These are phyloP conservation scores for Triticum dicoccoides DNA, from an alignment of 176 grass and related monocot species.

Conservation along the genomic window DNA sequence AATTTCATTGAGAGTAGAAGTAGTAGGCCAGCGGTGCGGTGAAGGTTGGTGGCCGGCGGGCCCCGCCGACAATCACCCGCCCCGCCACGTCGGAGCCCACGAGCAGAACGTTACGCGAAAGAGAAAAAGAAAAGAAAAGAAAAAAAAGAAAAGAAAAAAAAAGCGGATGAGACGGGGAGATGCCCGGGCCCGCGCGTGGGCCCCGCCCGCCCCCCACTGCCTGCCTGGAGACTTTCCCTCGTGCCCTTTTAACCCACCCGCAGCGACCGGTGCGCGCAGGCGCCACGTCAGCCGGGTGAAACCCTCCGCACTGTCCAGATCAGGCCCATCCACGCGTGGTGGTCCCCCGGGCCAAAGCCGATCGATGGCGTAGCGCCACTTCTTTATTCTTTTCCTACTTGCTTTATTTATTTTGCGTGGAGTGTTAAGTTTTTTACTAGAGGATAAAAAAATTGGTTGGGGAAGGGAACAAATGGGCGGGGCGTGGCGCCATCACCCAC, in stretches of 20 bases:
- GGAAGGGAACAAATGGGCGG: not conserved
- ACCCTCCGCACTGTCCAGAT: constrained; percentile 37
- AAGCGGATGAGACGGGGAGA: not conserved
- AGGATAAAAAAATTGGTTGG: too few relatives aligned
- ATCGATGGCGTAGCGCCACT: not conserved
- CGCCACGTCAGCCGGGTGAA: constrained; percentile 49
- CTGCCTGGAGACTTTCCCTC: constrained; percentile 40
- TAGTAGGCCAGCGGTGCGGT: constrained; percentile 41
- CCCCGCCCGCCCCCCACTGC: constrained; percentile 13
- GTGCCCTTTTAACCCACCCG: constrained; percentile 41
- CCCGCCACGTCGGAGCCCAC: constrained; percentile 60
- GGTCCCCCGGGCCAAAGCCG: constrained; percentile 25
- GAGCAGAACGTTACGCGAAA: constrained; percentile 22
- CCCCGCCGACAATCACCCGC: constrained; percentile 20
- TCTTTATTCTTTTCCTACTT: too few relatives aligned
- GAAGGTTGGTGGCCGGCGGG: constrained; percentile 60
- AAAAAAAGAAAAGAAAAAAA: constrained; percentile 21
- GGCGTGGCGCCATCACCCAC: not conserved
- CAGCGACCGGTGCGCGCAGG: constrained; percentile 22
- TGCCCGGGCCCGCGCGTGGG: not conserved
- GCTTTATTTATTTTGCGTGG: too few relatives aligned
- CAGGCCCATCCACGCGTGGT: constrained; percentile 15
- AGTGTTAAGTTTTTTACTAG: too few relatives aligned
- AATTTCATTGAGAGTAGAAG: not conserved
- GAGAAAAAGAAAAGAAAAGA: not conserved